Evolutionary conservation across 768 basidiomycete species (phyloP).

Genomic region (Filobasidium wieringae): DNA sequence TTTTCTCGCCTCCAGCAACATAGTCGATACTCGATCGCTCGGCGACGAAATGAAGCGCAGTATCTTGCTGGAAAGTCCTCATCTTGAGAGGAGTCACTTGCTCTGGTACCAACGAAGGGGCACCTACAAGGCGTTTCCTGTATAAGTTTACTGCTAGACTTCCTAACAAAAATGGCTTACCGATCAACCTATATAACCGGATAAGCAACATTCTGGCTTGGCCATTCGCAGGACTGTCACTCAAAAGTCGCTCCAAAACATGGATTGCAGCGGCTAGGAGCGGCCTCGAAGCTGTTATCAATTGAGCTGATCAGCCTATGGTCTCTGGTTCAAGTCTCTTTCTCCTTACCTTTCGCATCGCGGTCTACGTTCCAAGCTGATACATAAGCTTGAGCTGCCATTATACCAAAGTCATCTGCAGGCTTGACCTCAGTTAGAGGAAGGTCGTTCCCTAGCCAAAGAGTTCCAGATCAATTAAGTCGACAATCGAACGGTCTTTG

Average conservation of each 20-base stretch:
- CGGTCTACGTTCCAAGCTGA: not conserved
- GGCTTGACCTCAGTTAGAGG: constrained; percentile 15
- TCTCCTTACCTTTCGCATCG: not conserved
- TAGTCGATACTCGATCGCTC: constrained; percentile 7
- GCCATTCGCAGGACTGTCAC: constrained; percentile 18
- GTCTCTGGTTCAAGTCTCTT: not conserved
- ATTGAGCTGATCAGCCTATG: not conserved
- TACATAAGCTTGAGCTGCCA: constrained; percentile 12
- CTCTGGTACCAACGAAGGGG: constrained; percentile 6
- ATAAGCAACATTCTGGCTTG: constrained; percentile 24
- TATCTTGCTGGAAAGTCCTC: constrained; percentile 18
- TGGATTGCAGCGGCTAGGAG: constrained; percentile 16
- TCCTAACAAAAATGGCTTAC: constrained; percentile 12
- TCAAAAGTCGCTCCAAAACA: constrained; percentile 16
- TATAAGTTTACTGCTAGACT: not conserved
- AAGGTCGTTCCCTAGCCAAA: not conserved
- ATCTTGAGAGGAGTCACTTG: constrained; percentile 14
- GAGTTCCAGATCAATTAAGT: not conserved
- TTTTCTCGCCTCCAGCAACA: constrained; percentile 8
- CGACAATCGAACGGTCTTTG: not conserved
- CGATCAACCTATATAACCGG: constrained; percentile 25
- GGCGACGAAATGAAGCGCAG: constrained; percentile 13
- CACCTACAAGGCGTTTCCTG: not conserved
- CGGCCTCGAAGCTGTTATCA: not conserved
- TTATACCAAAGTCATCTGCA: constrained; percentile 13